Evolutionary conservation across 805 yeast species (phyloP).

Genomic region (Hanseniaspora clermontiae): DNA sequence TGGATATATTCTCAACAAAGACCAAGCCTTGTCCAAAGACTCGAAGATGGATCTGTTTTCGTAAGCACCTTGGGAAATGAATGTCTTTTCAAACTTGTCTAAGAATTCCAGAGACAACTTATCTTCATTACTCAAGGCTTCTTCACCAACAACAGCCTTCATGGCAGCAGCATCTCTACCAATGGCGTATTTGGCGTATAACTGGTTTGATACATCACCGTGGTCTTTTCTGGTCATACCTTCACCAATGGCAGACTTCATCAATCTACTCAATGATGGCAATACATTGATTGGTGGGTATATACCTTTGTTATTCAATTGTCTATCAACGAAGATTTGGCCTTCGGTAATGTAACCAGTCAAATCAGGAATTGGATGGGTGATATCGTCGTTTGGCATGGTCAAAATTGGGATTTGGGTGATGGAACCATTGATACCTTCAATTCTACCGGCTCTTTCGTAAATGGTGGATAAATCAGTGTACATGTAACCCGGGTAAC

Average conservation of each 20-base stretch:
- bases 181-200: constrained; percentile 97
- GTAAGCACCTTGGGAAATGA: constrained; percentile 91
- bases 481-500: constrained; percentile 99
- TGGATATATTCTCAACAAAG: constrained; percentile 93
- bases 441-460: constrained; percentile 99
- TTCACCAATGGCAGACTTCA: constrained; percentile 99
- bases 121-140: constrained; percentile 94
- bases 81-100: constrained; percentile 94
- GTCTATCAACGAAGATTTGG: constrained; percentile 95
- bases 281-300: constrained; percentile 98
- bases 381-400: constrained; percentile 99
- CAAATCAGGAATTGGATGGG: constrained; percentile 99
- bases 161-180: constrained; percentile 99
- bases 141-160: constrained; percentile 99
- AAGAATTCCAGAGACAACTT: constrained; percentile 92
- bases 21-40: constrained; percentile 96
- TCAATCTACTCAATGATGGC: constrained; percentile 93
- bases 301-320: constrained; percentile 87
- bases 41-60: constrained; percentile 91
- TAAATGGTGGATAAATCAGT: constrained; percentile 97
- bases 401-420: constrained; percentile 98
- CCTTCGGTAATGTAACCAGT: constrained; percentile 99
- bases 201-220: constrained; percentile 97
- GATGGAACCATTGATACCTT: constrained; percentile 98
- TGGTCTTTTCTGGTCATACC: constrained; percentile 99